Conservation (phyloP, 2,329 filamentous ascomycete genomes). For the Ascochyta fabae region DNA sequence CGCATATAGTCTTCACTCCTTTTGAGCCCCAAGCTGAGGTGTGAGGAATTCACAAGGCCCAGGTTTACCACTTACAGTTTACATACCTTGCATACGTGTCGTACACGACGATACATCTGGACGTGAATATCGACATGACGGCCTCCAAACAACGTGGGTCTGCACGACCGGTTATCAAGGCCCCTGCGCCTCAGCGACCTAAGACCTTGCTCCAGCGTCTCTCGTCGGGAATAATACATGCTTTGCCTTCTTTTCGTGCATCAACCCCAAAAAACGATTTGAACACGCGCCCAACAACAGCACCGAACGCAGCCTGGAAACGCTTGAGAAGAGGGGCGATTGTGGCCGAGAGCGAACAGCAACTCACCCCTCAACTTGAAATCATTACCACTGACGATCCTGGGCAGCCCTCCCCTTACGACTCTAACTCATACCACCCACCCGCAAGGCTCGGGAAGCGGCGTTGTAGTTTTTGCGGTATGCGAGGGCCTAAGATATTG, state of each 20-base stretch:
- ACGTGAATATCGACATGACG: conserved; percentile 1
- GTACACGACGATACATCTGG: background rate
- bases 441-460: conserved; percentile 29
- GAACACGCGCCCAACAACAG: conserved; percentile 4
- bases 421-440: conserved; percentile 24
- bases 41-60: background rate
- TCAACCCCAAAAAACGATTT: background rate
- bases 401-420: conserved; percentile 22
- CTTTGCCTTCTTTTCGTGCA: conserved; percentile 15
- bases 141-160: background rate
- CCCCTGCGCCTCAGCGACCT: conserved; percentile 14
- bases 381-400: background rate
- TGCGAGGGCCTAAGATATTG: conserved; percentile 14
- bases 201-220: conserved; percentile 23
- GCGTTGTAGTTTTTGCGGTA: conserved; percentile 23
- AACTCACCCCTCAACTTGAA: background rate
- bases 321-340: background rate
- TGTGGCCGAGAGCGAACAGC: background rate
- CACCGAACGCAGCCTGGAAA: background rate
- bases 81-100: background rate
- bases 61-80: background rate
- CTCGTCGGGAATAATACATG: conserved; percentile 21
- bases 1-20: background rate
- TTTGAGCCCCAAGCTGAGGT: background rate
- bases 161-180: background rate